A percentile compares a stretch with the other conserved stretches of the same genome.
Conservation (phyloP, 768 basidiomycete species). For the Auricularia cornea region DNA sequence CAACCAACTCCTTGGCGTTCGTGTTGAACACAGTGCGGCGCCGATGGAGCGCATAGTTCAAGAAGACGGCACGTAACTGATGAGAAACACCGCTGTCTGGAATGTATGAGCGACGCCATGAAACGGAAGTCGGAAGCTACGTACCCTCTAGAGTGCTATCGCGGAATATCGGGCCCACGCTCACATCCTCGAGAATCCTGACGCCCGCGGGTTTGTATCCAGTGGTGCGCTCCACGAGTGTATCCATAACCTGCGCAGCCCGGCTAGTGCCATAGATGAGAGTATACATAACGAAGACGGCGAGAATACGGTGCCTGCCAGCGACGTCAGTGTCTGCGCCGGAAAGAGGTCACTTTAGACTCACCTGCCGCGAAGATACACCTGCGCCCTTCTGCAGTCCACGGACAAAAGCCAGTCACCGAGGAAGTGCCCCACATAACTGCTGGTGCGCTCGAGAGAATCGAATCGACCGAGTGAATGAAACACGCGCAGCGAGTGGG, state of each 20-base stretch:
- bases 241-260: background rate
- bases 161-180: no score
- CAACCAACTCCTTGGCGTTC: background rate
- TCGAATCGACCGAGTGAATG: background rate
- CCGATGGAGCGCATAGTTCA: no score
- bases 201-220: background rate
- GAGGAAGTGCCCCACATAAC: background rate
- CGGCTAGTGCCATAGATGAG: background rate
- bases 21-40: background rate
- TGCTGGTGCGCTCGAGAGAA: background rate
- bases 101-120: no score
- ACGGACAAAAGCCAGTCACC: background rate
- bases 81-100: no score
- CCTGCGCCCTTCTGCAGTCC: background rate
- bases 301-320: background rate
- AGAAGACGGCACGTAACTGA: no score
- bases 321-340: background rate
- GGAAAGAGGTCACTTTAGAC: background rate
- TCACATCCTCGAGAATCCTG: no score
- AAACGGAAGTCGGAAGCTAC: no score
- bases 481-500: background rate
- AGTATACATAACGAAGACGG: background rate
- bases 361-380: background rate
- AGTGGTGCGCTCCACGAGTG: background rate
- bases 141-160: no score